Percentiles rank a stretch among this genome's conserved stretches.
Conservation (phyloP, 345 rosid species). For the Stellera chamaejasme region DNA sequence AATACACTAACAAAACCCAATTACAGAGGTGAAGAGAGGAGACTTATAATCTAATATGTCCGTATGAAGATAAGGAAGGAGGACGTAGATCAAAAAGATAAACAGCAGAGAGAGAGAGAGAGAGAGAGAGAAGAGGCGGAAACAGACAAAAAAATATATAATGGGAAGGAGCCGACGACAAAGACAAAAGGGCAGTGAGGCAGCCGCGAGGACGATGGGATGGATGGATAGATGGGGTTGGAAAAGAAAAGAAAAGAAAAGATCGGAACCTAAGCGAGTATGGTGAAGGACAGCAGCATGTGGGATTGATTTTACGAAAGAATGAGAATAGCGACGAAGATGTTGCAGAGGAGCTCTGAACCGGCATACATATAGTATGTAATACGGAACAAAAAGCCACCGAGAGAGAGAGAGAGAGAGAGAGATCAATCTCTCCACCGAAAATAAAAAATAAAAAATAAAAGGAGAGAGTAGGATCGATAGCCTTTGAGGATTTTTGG, state of each 20-base stretch:
- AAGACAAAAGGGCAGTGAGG: background rate
- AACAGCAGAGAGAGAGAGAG: constrained; percentile 12
- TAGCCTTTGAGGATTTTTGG: too few species aligned
- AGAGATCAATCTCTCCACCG: too few species aligned
- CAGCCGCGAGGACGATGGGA: background rate
- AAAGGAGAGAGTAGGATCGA: too few species aligned
- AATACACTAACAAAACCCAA: constrained; percentile 5
- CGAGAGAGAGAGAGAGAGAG: too few species aligned
- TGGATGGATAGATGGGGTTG: background rate
- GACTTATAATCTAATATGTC: background rate
- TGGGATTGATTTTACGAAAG: constrained; percentile 1
- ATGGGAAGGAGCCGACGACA: background rate
- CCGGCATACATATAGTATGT: too few species aligned
- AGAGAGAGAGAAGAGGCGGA: background rate
- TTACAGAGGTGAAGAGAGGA: background rate
- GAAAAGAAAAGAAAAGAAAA: too few species aligned
- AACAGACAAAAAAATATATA: background rate
- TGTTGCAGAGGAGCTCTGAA: background rate
- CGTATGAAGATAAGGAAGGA: background rate
- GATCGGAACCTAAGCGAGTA: background rate
- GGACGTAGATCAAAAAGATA: constrained; percentile 12
- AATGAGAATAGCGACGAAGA: constrained; percentile 6
- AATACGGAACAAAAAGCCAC: too few species aligned
- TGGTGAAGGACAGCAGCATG: constrained; percentile 3
- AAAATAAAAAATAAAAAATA: too few species aligned